Evolutionary conservation across 352 stramenopile species (phyloP).

Genomic region (Pelagophyceae sp.): DNA sequence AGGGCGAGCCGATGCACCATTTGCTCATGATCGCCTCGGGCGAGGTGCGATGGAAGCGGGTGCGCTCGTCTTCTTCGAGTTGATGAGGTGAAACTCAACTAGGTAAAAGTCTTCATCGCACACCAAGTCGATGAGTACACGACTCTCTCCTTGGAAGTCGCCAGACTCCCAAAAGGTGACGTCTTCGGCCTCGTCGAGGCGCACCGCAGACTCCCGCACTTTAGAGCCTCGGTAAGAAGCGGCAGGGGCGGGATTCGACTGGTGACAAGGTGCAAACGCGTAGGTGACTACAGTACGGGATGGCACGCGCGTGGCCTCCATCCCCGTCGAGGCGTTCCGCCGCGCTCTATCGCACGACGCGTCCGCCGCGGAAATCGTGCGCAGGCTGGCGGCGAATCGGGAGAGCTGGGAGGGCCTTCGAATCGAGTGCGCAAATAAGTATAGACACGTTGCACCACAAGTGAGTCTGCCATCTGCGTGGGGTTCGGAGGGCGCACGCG

Average conservation of each 20-base stretch:
- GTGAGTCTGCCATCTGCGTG: too few species aligned
- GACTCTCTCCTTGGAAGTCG: background rate
- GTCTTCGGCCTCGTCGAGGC: slow-evolving; percentile 13
- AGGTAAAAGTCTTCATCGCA: background rate
- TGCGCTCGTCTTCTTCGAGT: too few species aligned
- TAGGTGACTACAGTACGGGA: background rate
- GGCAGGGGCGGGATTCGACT: too few species aligned
- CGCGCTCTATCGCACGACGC: background rate
- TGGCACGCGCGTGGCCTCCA: background rate
- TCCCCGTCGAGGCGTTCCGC: background rate
- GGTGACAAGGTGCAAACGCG: too few species aligned
- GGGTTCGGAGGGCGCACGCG: too few species aligned
- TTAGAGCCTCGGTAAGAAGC: background rate
- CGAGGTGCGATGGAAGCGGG: too few species aligned
- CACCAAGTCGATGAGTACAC: background rate
- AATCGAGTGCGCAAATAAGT: background rate
- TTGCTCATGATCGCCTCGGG: background rate
- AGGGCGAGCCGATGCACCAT: background rate
- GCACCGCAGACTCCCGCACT: background rate
- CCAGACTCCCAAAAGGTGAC: background rate
- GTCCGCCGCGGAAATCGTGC: background rate
- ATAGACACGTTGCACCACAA: background rate
- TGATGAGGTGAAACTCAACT: too few species aligned
- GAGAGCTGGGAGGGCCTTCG: background rate
- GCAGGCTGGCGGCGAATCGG: background rate